phyloP scores from a whole-genome alignment of 2,329 filamentous ascomycete genomes.

The Basipetospora chlamydospora region DNA sequence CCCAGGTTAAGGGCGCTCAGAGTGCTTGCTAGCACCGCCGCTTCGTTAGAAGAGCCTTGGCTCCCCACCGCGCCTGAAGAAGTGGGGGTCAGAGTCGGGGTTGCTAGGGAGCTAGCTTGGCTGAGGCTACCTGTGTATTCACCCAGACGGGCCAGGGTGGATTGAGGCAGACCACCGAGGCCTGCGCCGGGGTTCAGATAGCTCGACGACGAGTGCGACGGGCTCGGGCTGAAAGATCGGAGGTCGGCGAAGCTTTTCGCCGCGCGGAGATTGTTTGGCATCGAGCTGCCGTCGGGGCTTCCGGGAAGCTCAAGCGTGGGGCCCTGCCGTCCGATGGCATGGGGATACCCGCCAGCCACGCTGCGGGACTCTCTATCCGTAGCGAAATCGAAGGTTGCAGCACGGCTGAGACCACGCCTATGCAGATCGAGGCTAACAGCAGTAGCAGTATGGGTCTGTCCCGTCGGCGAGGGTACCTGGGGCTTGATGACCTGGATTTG shows the following conservation, averaged over 20 bases:
- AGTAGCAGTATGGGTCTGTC: constrained; percentile 39
- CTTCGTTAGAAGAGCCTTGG: constrained; percentile 21
- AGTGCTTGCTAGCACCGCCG: constrained; percentile 25
- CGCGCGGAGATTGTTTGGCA: constrained; percentile 69
- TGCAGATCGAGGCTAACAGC: constrained; percentile 61
- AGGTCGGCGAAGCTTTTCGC: constrained; percentile 96
- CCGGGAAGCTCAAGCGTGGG: constrained; percentile 82
- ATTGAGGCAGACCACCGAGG: constrained; percentile 39
- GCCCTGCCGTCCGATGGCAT: constrained; percentile 64
- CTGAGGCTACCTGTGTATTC: constrained; percentile 28
- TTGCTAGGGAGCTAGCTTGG: constrained; percentile 19
- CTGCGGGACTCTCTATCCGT: constrained; percentile 56
- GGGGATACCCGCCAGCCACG: constrained; percentile 52
- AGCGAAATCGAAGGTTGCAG: constrained; percentile 95
- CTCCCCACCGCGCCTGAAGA: constrained; percentile 19
- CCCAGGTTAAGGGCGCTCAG: constrained; percentile 37
- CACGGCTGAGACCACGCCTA: constrained; percentile 74
- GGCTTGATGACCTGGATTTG: constrained; percentile 82
- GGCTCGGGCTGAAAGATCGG: constrained; percentile 87
- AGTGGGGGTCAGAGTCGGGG: constrained; percentile 19
- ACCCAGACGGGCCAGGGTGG: constrained; percentile 24
- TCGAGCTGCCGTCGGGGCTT: constrained; percentile 48
- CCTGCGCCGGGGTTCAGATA: constrained; percentile 36
- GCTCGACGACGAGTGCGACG: constrained; percentile 71
- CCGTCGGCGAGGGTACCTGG: constrained; percentile 34